Evolutionary conservation across 495 filamentous ascomycete genomes (phyloP).

Genomic region (Podospora bellae-mahoneyi): DNA sequence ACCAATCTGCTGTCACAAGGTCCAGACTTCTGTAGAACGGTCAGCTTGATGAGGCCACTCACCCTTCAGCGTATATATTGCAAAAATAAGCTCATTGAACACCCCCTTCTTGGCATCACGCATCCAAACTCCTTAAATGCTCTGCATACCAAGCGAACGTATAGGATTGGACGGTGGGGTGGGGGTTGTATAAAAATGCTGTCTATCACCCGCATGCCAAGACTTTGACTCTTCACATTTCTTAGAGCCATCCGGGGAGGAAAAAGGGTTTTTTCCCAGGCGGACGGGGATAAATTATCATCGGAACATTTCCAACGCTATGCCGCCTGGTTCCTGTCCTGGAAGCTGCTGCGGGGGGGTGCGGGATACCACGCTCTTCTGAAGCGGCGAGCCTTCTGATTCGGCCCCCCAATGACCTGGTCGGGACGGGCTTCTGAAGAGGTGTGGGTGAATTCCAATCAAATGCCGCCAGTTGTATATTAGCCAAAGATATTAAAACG

Average conservation of each 20-base stretch:
- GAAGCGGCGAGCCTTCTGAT: slow-evolving; percentile 4
- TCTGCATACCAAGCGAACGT: background rate
- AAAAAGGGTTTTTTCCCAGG: background rate
- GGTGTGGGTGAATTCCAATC: slow-evolving; percentile 17
- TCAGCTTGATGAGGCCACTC: background rate
- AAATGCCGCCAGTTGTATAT: slow-evolving; percentile 22
- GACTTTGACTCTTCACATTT: slow-evolving; percentile 1
- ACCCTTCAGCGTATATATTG: background rate
- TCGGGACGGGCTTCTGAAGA: slow-evolving; percentile 14
- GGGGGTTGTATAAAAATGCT: slow-evolving; percentile 1
- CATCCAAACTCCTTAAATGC: background rate
- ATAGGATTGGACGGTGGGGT: background rate
- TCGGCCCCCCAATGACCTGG: slow-evolving; percentile 30
- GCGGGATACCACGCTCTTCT: slow-evolving; percentile 26
- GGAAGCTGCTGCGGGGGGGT: slow-evolving; percentile 9
- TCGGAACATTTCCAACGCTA: slow-evolving; percentile 15
- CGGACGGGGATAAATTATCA: background rate
- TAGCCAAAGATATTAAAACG: slow-evolving; percentile 28
- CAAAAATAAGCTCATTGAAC: background rate
- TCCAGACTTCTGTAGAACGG: background rate
- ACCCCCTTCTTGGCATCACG: background rate
- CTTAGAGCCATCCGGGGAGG: background rate
- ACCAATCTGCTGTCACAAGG: background rate
- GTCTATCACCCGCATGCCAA: background rate
- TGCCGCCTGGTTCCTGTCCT: slow-evolving; percentile 10